A percentile compares a stretch with the other conserved stretches of the same genome.
Conservation (phyloP, 106 monocot species). For the Platanthera guangdongensis region DNA sequence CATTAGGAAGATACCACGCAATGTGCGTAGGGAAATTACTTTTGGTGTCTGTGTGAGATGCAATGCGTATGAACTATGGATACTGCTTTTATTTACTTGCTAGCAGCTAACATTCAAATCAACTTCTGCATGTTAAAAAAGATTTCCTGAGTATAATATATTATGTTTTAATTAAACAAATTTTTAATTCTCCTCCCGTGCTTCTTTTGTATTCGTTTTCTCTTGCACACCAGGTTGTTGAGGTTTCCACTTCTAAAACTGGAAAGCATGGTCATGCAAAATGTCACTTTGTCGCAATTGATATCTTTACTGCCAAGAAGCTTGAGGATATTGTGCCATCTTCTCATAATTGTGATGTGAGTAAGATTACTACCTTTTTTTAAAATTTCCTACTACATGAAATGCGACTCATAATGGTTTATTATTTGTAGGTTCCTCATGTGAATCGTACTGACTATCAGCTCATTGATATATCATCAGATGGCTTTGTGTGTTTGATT, state of each 20-base stretch:
- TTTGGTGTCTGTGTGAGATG: too few relatives aligned
- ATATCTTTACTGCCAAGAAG: slow-evolving; percentile 37
- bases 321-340: slow-evolving; percentile 48
- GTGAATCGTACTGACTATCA: slow-evolving; percentile 37
- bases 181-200: too few relatives aligned
- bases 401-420: neutral
- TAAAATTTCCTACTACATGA: neutral
- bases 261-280: slow-evolving; percentile 50
- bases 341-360: slow-evolving; percentile 41
- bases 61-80: too few relatives aligned
- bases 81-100: too few relatives aligned
- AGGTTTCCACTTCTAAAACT: slow-evolving; percentile 41
- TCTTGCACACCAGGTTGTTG: slow-evolving; percentile 26
- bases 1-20: too few relatives aligned
- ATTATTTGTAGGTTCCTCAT: slow-evolving; percentile 25
- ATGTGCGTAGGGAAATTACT: too few relatives aligned
- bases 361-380: slow-evolving; percentile 1
- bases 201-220: too few relatives aligned
- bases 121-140: too few relatives aligned
- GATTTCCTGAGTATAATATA: too few relatives aligned
- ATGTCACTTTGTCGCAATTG: slow-evolving; percentile 39
- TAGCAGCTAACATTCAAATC: too few relatives aligned
- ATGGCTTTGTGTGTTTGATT: slow-evolving; percentile 27
- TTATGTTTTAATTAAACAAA: too few relatives aligned
- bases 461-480: slow-evolving; percentile 35